Percentiles rank a stretch among this genome's conserved stretches.
Evolutionary conservation across 352 stramenopile genomes (phyloP).

Genomic region (Plasmopara muralis): DNA sequence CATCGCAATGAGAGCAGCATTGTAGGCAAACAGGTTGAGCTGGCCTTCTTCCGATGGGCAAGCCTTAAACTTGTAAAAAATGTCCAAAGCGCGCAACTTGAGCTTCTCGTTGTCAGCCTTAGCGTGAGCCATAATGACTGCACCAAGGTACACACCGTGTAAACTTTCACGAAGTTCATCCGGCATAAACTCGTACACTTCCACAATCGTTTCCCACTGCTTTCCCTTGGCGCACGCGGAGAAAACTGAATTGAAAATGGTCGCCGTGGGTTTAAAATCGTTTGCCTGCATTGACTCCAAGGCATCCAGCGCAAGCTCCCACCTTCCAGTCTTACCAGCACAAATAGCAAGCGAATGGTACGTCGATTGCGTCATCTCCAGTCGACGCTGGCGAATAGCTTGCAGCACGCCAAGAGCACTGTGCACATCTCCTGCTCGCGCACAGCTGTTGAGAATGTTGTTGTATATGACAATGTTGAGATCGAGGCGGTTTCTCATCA

Average conservation of each 20-base stretch:
- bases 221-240: slow-evolving; percentile 71
- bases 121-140: slow-evolving; percentile 67
- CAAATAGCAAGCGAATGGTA: slow-evolving; percentile 80
- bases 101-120: slow-evolving; percentile 41
- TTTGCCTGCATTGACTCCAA: slow-evolving; percentile 41
- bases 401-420: slow-evolving; percentile 61
- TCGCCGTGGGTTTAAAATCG: slow-evolving; percentile 54
- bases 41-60: slow-evolving; percentile 22
- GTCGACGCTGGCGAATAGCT: slow-evolving; percentile 45
- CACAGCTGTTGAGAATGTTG: slow-evolving; percentile 81
- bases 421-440: slow-evolving; percentile 58
- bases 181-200: slow-evolving; percentile 58
- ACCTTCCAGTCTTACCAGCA: slow-evolving; percentile 65
- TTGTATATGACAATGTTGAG: slow-evolving; percentile 80
- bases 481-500: slow-evolving; percentile 68
- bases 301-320: slow-evolving; percentile 58
- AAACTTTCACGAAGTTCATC: slow-evolving; percentile 29
- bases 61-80: slow-evolving; percentile 48
- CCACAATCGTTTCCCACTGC: slow-evolving; percentile 56
- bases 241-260: slow-evolving; percentile 79
- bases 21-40: slow-evolving; percentile 68
- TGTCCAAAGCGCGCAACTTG: slow-evolving; percentile 33
- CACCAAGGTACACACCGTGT: slow-evolving; percentile 50
- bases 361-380: slow-evolving; percentile 69
- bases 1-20: slow-evolving; percentile 51